phyloP scores from a whole-genome alignment of 768 basidiomycete species.

The Kwoniella botswanensis region DNA sequence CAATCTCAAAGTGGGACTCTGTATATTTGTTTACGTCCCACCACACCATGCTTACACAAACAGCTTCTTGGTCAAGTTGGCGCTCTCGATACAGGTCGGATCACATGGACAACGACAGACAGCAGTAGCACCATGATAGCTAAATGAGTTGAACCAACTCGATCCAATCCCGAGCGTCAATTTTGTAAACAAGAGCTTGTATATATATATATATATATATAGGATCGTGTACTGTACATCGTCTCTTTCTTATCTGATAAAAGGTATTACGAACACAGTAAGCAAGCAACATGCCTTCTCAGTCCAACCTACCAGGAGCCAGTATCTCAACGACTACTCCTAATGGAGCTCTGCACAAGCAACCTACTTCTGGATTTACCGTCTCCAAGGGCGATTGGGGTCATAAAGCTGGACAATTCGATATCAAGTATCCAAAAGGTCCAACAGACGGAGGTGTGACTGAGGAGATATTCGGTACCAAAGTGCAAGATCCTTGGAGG shows the following conservation, averaged over 20 bases:
- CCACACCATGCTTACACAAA: too few species aligned
- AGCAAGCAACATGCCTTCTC: neutral
- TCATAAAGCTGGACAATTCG: too few species aligned
- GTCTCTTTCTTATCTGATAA: neutral
- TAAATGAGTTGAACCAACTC: too few species aligned
- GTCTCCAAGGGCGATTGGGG: constrained; percentile 6
- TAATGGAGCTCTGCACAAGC: neutral
- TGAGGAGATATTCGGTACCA: constrained; percentile 15
- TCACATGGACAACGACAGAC: too few species aligned
- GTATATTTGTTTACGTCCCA: too few species aligned
- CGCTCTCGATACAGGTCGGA: too few species aligned
- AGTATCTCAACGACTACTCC: neutral
- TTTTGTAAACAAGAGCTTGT: too few species aligned
- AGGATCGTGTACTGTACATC: neutral
- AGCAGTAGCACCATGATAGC: too few species aligned
- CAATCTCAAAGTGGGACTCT: too few species aligned
- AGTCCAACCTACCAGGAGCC: neutral
- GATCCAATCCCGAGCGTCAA: too few species aligned
- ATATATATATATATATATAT: too few species aligned
- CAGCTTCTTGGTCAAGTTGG: too few species aligned
- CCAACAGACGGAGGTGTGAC: constrained; percentile 21
- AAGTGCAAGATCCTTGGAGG: constrained; percentile 28
- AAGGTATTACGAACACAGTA: neutral
- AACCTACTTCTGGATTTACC: neutral
- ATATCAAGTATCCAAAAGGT: constrained; percentile 10